A percentile compares a stretch with the other conserved stretches of the same genome.
Conservation (phyloP, 1,284 basidiomycete genomes). For the Flammula alnicola region DNA sequence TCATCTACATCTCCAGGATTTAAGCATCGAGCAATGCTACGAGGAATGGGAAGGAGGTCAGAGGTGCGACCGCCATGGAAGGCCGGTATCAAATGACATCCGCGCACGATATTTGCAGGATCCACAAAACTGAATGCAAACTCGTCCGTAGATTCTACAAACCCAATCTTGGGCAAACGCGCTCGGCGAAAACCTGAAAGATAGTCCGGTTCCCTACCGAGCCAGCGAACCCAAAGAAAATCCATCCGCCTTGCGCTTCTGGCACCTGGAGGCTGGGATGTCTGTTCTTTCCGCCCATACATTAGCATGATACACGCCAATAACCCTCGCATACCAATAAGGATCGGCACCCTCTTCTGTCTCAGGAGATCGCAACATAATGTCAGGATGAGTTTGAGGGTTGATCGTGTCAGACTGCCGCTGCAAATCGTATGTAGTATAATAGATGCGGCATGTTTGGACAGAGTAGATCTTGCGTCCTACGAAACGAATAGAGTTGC, state of each 20-base stretch:
- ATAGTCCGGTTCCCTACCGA: slow-evolving; percentile 20
- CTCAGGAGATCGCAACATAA: slow-evolving; percentile 29
- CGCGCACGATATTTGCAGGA: slow-evolving; percentile 25
- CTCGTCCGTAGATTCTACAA: slow-evolving; percentile 22
- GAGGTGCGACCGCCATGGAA: slow-evolving; percentile 19
- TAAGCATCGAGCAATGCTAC: slow-evolving; percentile 10
- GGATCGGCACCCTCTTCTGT: slow-evolving; percentile 12
- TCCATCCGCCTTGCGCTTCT: slow-evolving; percentile 18
- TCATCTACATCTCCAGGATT: slow-evolving; percentile 24
- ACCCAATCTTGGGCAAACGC: slow-evolving; percentile 26
- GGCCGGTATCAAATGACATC: slow-evolving; percentile 25
- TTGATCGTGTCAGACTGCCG: slow-evolving; percentile 33
- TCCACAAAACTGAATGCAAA: slow-evolving; percentile 29
- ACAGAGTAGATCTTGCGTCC: slow-evolving; percentile 25
- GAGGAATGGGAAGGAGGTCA: slow-evolving; percentile 15
- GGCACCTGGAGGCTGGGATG: slow-evolving; percentile 6
- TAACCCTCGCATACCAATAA: slow-evolving; percentile 20
- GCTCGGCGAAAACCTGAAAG: slow-evolving; percentile 15
- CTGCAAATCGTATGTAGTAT: slow-evolving; percentile 36
- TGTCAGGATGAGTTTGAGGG: slow-evolving; percentile 18
- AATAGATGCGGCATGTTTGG: slow-evolving; percentile 30
- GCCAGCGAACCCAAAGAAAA: slow-evolving; percentile 30
- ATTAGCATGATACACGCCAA: slow-evolving; percentile 22
- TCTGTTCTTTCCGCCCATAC: slow-evolving; percentile 6
- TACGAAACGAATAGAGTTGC: slow-evolving; percentile 13